These are phyloP conservation scores for Hymenochaete sp. DNA, from an alignment of 1,284 basidiomycete genomes.

Conservation along the genomic window DNA sequence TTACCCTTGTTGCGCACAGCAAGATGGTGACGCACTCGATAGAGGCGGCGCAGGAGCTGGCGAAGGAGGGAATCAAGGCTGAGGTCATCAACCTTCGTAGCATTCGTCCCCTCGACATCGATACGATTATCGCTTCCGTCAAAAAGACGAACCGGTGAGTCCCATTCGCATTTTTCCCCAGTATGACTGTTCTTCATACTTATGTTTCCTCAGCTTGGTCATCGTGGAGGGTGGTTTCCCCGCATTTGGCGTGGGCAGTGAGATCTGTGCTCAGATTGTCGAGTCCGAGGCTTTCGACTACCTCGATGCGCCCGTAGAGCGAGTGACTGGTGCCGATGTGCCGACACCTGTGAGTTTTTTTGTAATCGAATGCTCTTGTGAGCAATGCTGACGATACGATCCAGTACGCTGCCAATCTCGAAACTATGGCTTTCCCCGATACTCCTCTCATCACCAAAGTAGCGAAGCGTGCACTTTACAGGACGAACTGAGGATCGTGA, in stretches of 20 bases:
- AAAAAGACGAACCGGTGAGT: conserved; percentile 94
- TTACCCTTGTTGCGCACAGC: conserved; percentile 96
- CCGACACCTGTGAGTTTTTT: conserved; percentile 78
- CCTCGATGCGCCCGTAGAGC: conserved; percentile 96
- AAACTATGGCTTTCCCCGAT: conserved; percentile 87
- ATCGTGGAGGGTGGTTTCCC: conserved; percentile 99
- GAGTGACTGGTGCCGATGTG: conserved; percentile 94
- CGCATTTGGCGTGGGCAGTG: conserved; percentile 94
- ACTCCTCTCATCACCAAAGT: conserved; percentile 83
- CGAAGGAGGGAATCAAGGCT: conserved; percentile 94
- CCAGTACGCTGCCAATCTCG: conserved; percentile 85
- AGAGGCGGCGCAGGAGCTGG: conserved; percentile 87
- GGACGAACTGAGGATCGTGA: conserved; percentile 52
- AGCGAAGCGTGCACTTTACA: conserved; percentile 84
- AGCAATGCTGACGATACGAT: neutral
- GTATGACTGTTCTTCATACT: conserved; percentile 13
- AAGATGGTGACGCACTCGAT: conserved; percentile 91
- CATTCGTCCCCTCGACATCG: conserved; percentile 94
- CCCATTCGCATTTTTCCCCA: conserved; percentile 13
- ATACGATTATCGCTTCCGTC: conserved; percentile 90
- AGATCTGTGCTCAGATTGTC: conserved; percentile 93
- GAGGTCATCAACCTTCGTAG: conserved; percentile 97
- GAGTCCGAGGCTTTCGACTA: conserved; percentile 97
- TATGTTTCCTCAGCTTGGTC: conserved; percentile 51
- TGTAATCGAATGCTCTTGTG: neutral